A percentile compares a stretch with the other conserved stretches of the same genome.
Conservation (phyloP, 306 rosid species). For the Boehmeria nivea region DNA sequence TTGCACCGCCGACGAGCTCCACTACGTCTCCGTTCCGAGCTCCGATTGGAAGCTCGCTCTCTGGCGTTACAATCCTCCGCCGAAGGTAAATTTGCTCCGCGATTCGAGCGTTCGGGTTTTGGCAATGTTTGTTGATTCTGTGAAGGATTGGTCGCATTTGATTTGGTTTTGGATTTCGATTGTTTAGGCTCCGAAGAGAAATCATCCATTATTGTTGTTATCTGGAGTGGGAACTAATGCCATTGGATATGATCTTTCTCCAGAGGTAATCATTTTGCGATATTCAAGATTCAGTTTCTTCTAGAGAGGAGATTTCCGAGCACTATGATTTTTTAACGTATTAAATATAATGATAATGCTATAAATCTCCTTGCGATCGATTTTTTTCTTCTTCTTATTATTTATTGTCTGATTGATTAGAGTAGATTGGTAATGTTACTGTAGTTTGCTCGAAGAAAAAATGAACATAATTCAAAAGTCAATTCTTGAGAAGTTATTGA, state of each 20-base stretch:
- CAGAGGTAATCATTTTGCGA: conserved; percentile 41
- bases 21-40: conserved; percentile 67
- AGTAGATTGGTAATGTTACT: too few relatives aligned
- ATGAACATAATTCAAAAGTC: too few relatives aligned
- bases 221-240: conserved; percentile 99
- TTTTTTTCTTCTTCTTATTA: too few relatives aligned
- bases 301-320: too few relatives aligned
- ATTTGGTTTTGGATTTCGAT: background rate
- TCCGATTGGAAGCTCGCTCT: conserved; percentile 92
- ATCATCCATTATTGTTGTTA: conserved; percentile 76
- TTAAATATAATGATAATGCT: too few relatives aligned
- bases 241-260: conserved; percentile 91
- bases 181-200: conserved; percentile 73
- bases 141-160: background rate
- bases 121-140: too few relatives aligned
- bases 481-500: too few relatives aligned
- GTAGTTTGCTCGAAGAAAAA: too few relatives aligned
- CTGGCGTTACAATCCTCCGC: conserved; percentile 90
- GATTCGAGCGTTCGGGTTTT: background rate
- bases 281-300: too few relatives aligned
- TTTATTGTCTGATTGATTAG: too few relatives aligned
- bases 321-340: too few relatives aligned
- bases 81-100: conserved; percentile 35
- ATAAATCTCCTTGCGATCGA: too few relatives aligned
- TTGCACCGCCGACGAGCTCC: conserved; percentile 97